A percentile compares a stretch with the other conserved stretches of the same genome.
Evolutionary conservation across 208 protist species (phyloP).

Genomic region (Trypanosoma lewisi): DNA sequence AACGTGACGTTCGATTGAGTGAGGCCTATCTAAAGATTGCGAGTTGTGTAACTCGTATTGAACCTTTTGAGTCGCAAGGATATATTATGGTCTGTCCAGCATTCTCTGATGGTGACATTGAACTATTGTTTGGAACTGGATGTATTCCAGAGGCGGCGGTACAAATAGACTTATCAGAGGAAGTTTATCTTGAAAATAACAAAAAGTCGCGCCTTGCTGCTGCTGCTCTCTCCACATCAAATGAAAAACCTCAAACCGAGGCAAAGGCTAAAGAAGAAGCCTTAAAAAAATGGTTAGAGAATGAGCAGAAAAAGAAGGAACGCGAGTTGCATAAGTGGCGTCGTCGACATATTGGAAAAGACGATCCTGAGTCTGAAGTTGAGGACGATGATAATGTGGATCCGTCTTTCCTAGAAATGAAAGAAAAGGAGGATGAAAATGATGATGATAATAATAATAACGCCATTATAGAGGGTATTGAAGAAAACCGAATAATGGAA

Average conservation of each 20-base stretch:
- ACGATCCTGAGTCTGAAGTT: slow-evolving; percentile 51
- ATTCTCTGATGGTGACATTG: slow-evolving; percentile 74
- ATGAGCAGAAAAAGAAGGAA: slow-evolving; percentile 37
- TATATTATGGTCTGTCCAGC: slow-evolving; percentile 86
- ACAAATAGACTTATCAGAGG: slow-evolving; percentile 50
- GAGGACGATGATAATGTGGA: slow-evolving; percentile 19
- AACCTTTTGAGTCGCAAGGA: slow-evolving; percentile 84
- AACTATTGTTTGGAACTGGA: slow-evolving; percentile 63
- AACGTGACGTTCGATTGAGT: slow-evolving; percentile 68
- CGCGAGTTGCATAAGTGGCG: slow-evolving; percentile 73
- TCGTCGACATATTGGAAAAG: slow-evolving; percentile 83
- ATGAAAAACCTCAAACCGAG: slow-evolving; percentile 6
- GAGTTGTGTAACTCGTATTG: slow-evolving; percentile 75
- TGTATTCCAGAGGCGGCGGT: slow-evolving; percentile 78
- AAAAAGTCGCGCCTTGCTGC: not conserved
- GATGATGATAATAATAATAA: slow-evolving; percentile 9
- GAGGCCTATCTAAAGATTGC: slow-evolving; percentile 84
- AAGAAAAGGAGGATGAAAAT: not conserved
- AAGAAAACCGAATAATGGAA: slow-evolving; percentile 27
- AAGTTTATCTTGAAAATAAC: slow-evolving; percentile 43
- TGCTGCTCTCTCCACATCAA: not conserved
- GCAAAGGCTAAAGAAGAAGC: slow-evolving; percentile 8
- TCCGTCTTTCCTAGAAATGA: slow-evolving; percentile 13
- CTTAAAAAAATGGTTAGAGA: slow-evolving; percentile 11
- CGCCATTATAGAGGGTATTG: not conserved